Percentiles rank a stretch among this genome's conserved stretches.
These are phyloP conservation scores for Haplosporangium gracile DNA, from an alignment of 192 early-diverging fungal species.

Conservation along the genomic window DNA sequence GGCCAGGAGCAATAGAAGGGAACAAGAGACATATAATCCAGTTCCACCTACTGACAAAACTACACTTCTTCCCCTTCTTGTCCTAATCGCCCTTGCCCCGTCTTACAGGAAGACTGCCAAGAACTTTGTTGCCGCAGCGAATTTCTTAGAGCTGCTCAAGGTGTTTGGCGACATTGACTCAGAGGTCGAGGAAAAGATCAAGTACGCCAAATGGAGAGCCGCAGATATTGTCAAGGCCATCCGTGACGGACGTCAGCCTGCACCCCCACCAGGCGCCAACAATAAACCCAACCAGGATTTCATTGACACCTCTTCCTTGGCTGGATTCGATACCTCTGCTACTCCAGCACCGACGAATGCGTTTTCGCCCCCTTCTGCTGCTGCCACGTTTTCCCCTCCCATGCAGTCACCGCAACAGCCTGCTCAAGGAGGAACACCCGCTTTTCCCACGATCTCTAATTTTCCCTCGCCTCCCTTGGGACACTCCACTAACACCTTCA, in stretches of 20 bases:
- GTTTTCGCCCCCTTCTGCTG: neutral
- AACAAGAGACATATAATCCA: neutral
- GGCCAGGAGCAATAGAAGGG: neutral
- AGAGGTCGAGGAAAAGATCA: slow-evolving; percentile 88
- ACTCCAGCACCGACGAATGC: neutral
- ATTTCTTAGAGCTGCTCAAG: slow-evolving; percentile 89
- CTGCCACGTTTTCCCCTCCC: neutral
- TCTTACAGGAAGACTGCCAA: slow-evolving; percentile 84
- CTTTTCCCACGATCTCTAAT: slow-evolving; percentile 44
- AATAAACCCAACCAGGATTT: slow-evolving; percentile 9
- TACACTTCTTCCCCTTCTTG: neutral
- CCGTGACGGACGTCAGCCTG: slow-evolving; percentile 84
- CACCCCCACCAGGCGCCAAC: slow-evolving; percentile 66
- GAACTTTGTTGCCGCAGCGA: slow-evolving; percentile 89
- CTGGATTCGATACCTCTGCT: neutral
- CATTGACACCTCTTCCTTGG: neutral
- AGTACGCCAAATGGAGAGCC: slow-evolving; percentile 97
- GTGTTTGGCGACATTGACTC: slow-evolving; percentile 83
- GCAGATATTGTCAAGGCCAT: slow-evolving; percentile 93
- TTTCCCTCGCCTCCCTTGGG: slow-evolving; percentile 48
- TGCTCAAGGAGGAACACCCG: neutral
- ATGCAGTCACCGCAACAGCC: neutral
- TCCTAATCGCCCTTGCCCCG: neutral
- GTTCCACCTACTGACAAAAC: neutral
- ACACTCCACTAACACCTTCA: neutral